These are phyloP conservation scores for Dissophora globulifera DNA, from an alignment of 192 early-diverging fungal species.

Conservation along the genomic window DNA sequence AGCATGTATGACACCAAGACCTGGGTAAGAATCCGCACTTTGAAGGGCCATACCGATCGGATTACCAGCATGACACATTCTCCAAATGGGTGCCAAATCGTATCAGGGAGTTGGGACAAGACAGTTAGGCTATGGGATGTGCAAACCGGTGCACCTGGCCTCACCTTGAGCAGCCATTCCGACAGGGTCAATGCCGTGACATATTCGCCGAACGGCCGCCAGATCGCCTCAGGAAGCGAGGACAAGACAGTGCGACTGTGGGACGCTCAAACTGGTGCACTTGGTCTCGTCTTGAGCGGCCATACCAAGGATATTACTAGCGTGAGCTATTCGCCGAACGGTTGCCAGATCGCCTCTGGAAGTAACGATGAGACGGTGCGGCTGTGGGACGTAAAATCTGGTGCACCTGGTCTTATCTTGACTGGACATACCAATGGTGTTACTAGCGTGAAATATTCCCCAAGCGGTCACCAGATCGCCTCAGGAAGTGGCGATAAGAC, in stretches of 20 bases:
- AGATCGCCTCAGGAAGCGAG: too few relatives aligned
- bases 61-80: neutral
- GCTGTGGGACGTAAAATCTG: neutral
- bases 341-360: neutral
- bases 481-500: too few relatives aligned
- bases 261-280: too few relatives aligned
- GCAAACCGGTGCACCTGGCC: neutral
- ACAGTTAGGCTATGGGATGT: neutral
- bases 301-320: neutral
- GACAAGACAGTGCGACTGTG: too few relatives aligned
- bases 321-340: neutral
- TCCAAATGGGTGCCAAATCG: neutral
- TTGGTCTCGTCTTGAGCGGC: too few relatives aligned
- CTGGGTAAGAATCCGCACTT: neutral
- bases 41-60: neutral
- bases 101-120: neutral
- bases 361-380: neutral
- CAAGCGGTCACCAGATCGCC: too few relatives aligned
- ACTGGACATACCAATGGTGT: too few relatives aligned
- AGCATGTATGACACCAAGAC: neutral
- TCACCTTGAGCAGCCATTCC: neutral
- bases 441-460: too few relatives aligned
- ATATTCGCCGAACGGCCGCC: too few relatives aligned
- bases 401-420: neutral
- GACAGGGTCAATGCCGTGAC: too few relatives aligned